Evolutionary conservation across 1,284 basidiomycete genomes (phyloP).

Genomic region (Ganoderma sp.): DNA sequence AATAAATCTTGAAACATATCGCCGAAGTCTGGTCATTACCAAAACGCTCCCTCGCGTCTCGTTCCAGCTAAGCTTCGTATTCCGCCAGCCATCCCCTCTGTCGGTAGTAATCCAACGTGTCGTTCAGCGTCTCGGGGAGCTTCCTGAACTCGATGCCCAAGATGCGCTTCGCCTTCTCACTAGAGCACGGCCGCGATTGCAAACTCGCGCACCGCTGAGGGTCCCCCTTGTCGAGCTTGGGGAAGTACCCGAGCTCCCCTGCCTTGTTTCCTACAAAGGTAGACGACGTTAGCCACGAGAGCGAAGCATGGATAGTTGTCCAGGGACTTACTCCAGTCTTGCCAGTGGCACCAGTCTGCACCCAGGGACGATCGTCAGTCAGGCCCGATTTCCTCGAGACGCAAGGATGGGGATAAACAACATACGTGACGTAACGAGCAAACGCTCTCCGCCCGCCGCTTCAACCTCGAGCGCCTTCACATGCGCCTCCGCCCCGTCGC

Average conservation of each 20-base stretch:
- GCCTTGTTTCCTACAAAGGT: neutral
- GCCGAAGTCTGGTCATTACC: too few species aligned
- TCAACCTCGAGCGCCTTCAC: constrained; percentile 52
- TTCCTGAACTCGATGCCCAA: neutral
- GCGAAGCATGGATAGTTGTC: too few species aligned
- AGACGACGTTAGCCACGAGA: neutral
- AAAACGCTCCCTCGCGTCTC: too few species aligned
- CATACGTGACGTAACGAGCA: constrained; percentile 46
- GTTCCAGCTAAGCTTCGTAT: neutral
- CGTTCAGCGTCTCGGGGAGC: neutral
- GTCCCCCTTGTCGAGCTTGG: constrained; percentile 3
- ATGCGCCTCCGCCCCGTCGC: constrained; percentile 61
- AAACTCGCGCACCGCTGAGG: neutral
- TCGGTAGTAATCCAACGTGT: neutral
- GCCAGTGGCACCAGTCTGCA: constrained; percentile 2
- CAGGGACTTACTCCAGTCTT: neutral
- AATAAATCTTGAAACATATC: too few species aligned
- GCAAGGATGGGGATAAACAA: neutral
- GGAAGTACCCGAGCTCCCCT: neutral
- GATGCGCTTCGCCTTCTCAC: constrained; percentile 1
- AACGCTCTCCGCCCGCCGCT: constrained; percentile 58
- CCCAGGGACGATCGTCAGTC: neutral
- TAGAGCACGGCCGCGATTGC: neutral
- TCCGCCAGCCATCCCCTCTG: neutral
- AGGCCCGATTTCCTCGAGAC: too few species aligned